These are phyloP conservation scores for Magnolia changhungtana DNA, from an alignment of 164 flowering plant species.

Conservation along the genomic window DNA sequence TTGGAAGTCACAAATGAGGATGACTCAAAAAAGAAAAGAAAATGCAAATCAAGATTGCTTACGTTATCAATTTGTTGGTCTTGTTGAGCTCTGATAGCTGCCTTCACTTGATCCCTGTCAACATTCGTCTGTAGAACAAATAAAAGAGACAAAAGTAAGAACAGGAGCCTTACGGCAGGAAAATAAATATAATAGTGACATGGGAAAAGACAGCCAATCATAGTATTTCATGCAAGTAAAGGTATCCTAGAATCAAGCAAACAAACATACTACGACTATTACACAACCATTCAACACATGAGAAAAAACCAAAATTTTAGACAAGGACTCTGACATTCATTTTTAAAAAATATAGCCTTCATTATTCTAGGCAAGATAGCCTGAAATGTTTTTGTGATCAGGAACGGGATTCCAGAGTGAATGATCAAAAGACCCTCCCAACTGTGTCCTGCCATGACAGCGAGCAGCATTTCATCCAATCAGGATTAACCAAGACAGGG, in stretches of 20 bases:
- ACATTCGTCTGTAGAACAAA: conserved; percentile 48
- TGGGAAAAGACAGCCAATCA: not conserved
- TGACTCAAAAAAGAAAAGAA: not conserved
- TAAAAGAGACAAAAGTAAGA: not conserved
- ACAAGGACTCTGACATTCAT: not conserved
- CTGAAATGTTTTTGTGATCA: no score
- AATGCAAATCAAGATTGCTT: conserved; percentile 21
- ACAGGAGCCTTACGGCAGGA: not conserved
- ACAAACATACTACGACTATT: not conserved
- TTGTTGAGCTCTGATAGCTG: conserved; percentile 97
- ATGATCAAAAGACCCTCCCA: no score
- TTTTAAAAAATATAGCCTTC: no score
- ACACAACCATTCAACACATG: not conserved
- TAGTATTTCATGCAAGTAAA: not conserved
- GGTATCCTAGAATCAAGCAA: not conserved
- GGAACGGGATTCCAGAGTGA: no score
- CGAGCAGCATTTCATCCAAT: no score
- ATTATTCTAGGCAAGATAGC: no score
- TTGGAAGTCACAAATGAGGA: not conserved
- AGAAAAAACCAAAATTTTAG: not conserved
- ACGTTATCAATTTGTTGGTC: conserved; percentile 96
- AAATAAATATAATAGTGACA: not conserved
- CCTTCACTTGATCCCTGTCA: conserved; percentile 91
- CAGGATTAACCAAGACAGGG: no score
- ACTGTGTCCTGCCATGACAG: no score